phyloP scores from a whole-genome alignment of 306 rosid species.

The Alnus rubra region DNA sequence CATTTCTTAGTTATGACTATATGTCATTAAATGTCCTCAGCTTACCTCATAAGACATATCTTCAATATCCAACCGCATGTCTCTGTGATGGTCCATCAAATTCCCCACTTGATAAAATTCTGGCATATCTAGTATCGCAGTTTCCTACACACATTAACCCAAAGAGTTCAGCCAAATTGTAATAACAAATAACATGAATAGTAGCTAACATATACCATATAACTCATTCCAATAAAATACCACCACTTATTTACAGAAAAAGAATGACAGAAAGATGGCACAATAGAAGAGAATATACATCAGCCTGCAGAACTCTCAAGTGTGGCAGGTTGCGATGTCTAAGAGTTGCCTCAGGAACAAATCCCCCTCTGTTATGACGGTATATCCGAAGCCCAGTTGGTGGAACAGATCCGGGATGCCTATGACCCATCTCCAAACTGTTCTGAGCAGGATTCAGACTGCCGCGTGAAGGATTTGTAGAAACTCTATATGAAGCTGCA shows the following conservation, averaged over 20 bases:
- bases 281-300: slow-evolving; percentile 48
- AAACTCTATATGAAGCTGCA: slow-evolving; percentile 64
- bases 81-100: slow-evolving; percentile 79
- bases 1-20: not conserved
- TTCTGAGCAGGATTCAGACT: slow-evolving; percentile 48
- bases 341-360: slow-evolving; percentile 49
- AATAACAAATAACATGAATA: not conserved
- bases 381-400: slow-evolving; percentile 58
- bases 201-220: not conserved
- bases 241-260: not conserved
- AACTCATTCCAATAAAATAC: slow-evolving; percentile 1
- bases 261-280: slow-evolving; percentile 7
- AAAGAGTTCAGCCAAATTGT: slow-evolving; percentile 21
- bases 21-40: slow-evolving; percentile 18
- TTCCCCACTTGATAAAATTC: slow-evolving; percentile 57
- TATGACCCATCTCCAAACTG: slow-evolving; percentile 62
- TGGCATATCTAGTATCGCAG: slow-evolving; percentile 71
- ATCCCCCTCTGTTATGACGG: slow-evolving; percentile 58
- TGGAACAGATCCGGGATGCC: slow-evolving; percentile 57
- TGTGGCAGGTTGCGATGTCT: slow-evolving; percentile 66
- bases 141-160: slow-evolving; percentile 58
- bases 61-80: slow-evolving; percentile 96
- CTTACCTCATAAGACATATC: slow-evolving; percentile 97
- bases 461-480: slow-evolving; percentile 54
- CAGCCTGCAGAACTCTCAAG: slow-evolving; percentile 69